Percentiles rank a stretch among this genome's conserved stretches.
Evolutionary conservation across 768 basidiomycete species (phyloP).

Genomic region (Suillus decipiens): DNA sequence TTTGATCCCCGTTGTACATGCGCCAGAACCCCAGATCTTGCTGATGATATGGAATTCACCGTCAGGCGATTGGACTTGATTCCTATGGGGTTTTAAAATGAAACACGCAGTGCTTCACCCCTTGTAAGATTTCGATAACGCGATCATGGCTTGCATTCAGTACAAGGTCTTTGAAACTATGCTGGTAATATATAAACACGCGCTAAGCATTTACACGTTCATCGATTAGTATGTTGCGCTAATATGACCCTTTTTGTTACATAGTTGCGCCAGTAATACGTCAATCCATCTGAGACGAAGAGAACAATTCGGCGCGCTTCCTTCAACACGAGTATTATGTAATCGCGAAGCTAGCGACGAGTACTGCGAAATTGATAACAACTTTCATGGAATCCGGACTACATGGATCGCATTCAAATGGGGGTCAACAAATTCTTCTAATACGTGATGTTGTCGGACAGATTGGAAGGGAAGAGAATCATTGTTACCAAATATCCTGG

Average conservation of each 20-base stretch:
- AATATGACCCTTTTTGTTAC: not conserved
- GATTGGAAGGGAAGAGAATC: conserved; percentile 11
- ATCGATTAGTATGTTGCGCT: not conserved
- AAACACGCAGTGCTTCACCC: not conserved
- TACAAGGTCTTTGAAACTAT: not conserved
- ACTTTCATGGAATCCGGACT: not conserved
- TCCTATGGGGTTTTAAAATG: not conserved
- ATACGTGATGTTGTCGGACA: conserved; percentile 18
- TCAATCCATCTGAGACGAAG: not conserved
- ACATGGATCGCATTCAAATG: not conserved
- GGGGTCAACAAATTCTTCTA: conserved; percentile 12
- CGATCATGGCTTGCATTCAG: not conserved
- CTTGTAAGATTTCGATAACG: not conserved
- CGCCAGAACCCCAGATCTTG: not conserved
- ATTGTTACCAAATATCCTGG: conserved; percentile 6
- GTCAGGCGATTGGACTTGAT: not conserved
- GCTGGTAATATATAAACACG: not conserved
- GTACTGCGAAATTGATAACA: not conserved
- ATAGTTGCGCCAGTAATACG: not conserved
- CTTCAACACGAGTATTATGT: not conserved
- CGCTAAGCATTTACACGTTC: not conserved
- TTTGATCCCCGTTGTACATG: not conserved
- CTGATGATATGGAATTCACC: not conserved
- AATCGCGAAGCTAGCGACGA: not conserved
- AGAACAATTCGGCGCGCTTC: not conserved